A percentile compares a stretch with the other conserved stretches of the same genome.
Evolutionary conservation across 2,329 filamentous ascomycete species (phyloP).

Genomic region (Colletotrichum sp.): DNA sequence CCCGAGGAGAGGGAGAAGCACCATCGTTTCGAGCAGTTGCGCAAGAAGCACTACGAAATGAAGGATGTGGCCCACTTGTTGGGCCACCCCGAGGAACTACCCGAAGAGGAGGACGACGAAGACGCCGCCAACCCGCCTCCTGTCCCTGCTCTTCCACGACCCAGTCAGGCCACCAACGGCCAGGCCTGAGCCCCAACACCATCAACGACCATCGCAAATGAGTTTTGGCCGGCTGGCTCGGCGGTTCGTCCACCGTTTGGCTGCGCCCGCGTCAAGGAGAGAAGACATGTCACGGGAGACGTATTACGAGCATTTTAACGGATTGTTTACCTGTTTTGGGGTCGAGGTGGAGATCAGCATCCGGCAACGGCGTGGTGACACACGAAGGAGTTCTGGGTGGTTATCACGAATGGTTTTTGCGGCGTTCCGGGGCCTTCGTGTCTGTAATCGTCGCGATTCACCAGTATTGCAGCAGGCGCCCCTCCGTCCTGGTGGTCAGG

Average conservation of each 20-base stretch:
- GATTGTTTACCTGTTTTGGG: conserved; percentile 9
- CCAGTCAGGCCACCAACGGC: conserved; percentile 16
- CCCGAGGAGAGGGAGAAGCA: conserved; percentile 90
- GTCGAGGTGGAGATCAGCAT: conserved; percentile 21
- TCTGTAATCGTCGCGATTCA: conserved; percentile 3
- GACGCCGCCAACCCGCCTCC: conserved; percentile 37
- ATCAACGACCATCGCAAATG: neutral
- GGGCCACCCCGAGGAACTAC: conserved; percentile 73
- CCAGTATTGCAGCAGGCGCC: conserved; percentile 6
- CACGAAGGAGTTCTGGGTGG: conserved; percentile 22
- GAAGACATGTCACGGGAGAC: neutral
- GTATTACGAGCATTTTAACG: conserved; percentile 13
- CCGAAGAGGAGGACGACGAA: conserved; percentile 65
- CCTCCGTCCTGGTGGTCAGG: neutral
- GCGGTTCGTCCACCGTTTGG: neutral
- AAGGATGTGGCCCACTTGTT: conserved; percentile 88
- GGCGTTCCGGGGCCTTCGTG: conserved; percentile 20
- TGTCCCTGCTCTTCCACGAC: conserved; percentile 48
- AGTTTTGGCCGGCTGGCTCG: neutral
- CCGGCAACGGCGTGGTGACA: conserved; percentile 22
- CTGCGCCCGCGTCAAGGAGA: neutral
- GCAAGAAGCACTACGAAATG: conserved; percentile 99
- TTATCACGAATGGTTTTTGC: conserved; percentile 20
- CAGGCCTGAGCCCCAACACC: conserved; percentile 4
- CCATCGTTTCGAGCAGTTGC: conserved; percentile 84